Conservation (phyloP, 352 stramenopile genomes). For the Blastocystis sp. region DNA sequence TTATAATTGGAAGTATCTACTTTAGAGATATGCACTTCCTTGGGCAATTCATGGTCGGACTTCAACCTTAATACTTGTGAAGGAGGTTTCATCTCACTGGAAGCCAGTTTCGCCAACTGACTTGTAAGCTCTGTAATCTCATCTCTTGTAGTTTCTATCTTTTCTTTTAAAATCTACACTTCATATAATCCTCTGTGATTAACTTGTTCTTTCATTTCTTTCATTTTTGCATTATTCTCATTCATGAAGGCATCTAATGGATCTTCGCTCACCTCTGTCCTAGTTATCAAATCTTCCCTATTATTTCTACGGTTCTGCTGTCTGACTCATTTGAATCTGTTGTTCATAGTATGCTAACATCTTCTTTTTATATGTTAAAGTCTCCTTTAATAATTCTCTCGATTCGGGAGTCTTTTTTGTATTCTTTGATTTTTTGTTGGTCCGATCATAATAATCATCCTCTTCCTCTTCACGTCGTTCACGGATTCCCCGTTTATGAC, state of each 20-base stretch:
- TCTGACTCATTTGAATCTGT: not conserved
- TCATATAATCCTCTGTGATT: not conserved
- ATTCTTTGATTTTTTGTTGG: not conserved
- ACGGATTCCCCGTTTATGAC: not conserved
- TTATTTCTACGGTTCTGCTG: not conserved
- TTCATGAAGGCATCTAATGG: conserved; percentile 47
- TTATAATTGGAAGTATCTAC: conserved; percentile 23
- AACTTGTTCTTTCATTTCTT: conserved; percentile 29
- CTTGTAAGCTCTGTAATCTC: conserved; percentile 4
- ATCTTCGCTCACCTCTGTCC: not conserved
- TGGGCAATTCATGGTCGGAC: not conserved
- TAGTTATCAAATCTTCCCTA: not conserved
- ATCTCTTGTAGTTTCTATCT: not conserved
- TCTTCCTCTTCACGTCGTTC: conserved; percentile 41
- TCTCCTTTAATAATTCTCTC: not conserved
- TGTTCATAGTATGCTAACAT: not conserved
- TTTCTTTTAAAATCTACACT: conserved; percentile 48
- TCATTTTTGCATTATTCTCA: conserved; percentile 42
- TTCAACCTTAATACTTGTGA: conserved; percentile 8
- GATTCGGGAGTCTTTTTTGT: not conserved
- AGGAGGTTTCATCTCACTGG: not conserved
- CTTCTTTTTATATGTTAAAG: conserved; percentile 21
- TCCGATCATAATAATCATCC: conserved; percentile 56
- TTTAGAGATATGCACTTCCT: not conserved
- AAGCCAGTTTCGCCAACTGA: not conserved